These are phyloP conservation scores for Blastomyces parvus DNA, from an alignment of 2,329 filamentous ascomycete genomes.

Conservation along the genomic window DNA sequence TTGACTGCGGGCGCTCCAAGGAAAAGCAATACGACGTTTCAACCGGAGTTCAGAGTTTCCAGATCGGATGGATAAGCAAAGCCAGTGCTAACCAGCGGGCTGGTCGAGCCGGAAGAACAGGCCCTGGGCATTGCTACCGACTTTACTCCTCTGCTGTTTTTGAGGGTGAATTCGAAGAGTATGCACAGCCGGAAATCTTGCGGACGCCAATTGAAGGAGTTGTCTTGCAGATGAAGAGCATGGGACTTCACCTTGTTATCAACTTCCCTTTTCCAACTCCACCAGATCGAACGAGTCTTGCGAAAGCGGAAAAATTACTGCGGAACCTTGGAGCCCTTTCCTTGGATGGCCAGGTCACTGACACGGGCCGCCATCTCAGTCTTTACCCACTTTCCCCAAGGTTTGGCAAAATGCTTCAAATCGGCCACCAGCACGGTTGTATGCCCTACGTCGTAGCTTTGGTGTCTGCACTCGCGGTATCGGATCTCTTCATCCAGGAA, in stretches of 20 bases:
- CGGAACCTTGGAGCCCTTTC: slow-evolving; percentile 76
- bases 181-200: slow-evolving; percentile 78
- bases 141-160: slow-evolving; percentile 92
- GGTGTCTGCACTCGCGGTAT: slow-evolving; percentile 78
- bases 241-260: slow-evolving; percentile 80
- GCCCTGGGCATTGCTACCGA: slow-evolving; percentile 89
- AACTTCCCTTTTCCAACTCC: slow-evolving; percentile 96
- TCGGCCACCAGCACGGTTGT: slow-evolving; percentile 73
- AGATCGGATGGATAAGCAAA: slow-evolving; percentile 95
- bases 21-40: slow-evolving; percentile 80
- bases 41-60: slow-evolving; percentile 90
- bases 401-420: slow-evolving; percentile 82
- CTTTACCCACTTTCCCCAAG: slow-evolving; percentile 83
- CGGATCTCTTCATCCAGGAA: slow-evolving; percentile 78
- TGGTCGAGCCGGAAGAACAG: slow-evolving; percentile 89
- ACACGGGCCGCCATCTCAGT: slow-evolving; percentile 70
- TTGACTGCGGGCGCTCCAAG: slow-evolving; percentile 87
- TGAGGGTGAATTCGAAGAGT: slow-evolving; percentile 73
- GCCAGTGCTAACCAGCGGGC: slow-evolving; percentile 85
- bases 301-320: slow-evolving; percentile 76
- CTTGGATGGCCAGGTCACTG: slow-evolving; percentile 62
- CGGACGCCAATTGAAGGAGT: slow-evolving; percentile 88
- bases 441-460: slow-evolving; percentile 78
- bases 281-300: slow-evolving; percentile 64
- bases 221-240: slow-evolving; percentile 86